Evolutionary conservation across 1,284 basidiomycete species (phyloP), one percentile per base, ranked within the genome.

Genomic region (Trametes pubescens): DNA sequence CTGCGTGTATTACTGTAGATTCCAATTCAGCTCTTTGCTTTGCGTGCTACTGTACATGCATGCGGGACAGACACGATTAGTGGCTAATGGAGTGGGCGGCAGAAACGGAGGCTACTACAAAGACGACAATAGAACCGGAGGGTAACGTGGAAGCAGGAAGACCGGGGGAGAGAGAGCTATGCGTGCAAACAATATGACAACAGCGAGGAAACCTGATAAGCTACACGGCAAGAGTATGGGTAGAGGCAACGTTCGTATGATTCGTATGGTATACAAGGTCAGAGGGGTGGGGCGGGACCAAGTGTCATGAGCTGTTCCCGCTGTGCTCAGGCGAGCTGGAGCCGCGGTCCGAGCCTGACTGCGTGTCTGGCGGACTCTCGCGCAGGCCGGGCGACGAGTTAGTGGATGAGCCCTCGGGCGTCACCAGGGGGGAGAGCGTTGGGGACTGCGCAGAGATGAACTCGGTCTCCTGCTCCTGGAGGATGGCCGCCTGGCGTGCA

Each of bases 381-480:
- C 26, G 55, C 21, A 48, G 37, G 22, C 57, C 63, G 8, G 56
- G 60, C 4, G 68, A 65, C 16, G 67, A 64, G 49, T n/a, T 62
- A 8, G 29, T 32, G 38, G 63, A 59, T 46, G 57, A 68, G 51
- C 61, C 53, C 43, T 68, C 61, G 21, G 76, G 72, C 11, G 74
- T 75, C 57, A 74, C 75, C 14, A 73, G 64, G 13, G 77, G 75
- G 2, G 76, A 77, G 38, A 73, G 65, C 59, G 66, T 72, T 11
- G 76, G 77, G 22, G 77, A 75, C 57, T 63, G 52, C 18, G 72
- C 72, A 57, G 79, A 74, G 55, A 88, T 86, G 34, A 78, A 74
- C 66, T 88, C 86, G 16, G 86, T 80, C 71, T 90, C 86, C 70
- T 85, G 84, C 74, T 86, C 87, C 62, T 86, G 84, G 10, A 85